These are phyloP conservation scores for Termitomyces sp. DNA, from an alignment of 768 basidiomycete species.

Conservation along the genomic window DNA sequence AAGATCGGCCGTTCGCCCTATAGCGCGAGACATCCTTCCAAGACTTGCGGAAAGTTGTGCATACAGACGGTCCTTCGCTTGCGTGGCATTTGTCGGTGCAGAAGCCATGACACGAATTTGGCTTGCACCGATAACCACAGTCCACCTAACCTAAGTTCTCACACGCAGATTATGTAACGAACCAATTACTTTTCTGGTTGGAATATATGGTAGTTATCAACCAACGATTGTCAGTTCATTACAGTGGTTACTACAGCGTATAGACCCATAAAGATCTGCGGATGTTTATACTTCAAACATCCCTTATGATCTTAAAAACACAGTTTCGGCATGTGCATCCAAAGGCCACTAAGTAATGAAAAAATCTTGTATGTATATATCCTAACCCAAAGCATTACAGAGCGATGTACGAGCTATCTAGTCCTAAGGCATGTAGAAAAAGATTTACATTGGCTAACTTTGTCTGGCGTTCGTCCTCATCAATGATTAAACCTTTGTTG, in stretches of 20 bases:
- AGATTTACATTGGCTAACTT: conserved; percentile 93
- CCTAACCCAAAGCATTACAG: conserved; percentile 29
- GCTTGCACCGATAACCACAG: no score
- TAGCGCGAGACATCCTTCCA: conserved; percentile 59
- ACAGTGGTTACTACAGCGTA: no score
- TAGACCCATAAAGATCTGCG: no score
- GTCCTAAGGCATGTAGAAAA: conserved; percentile 75
- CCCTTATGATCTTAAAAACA: neutral
- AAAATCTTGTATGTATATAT: conserved; percentile 2
- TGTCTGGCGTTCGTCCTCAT: conserved; percentile 69
- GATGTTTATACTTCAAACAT: no score
- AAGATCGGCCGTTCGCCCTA: conserved; percentile 70
- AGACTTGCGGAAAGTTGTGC: conserved; percentile 68
- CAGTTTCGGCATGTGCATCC: no score
- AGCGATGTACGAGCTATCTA: conserved; percentile 66
- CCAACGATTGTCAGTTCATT: no score
- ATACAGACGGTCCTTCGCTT: conserved; percentile 79
- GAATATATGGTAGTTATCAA: no score
- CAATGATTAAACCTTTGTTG: conserved; percentile 66
- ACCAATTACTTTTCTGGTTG: no score
- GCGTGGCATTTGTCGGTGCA: conserved; percentile 58
- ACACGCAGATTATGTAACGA: neutral
- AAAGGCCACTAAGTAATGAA: neutral
- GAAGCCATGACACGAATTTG: conserved; percentile 7
- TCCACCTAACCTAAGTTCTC: neutral